Conservation (phyloP, 139 green algal genomes). For the Parachlorella kessleri region DNA sequence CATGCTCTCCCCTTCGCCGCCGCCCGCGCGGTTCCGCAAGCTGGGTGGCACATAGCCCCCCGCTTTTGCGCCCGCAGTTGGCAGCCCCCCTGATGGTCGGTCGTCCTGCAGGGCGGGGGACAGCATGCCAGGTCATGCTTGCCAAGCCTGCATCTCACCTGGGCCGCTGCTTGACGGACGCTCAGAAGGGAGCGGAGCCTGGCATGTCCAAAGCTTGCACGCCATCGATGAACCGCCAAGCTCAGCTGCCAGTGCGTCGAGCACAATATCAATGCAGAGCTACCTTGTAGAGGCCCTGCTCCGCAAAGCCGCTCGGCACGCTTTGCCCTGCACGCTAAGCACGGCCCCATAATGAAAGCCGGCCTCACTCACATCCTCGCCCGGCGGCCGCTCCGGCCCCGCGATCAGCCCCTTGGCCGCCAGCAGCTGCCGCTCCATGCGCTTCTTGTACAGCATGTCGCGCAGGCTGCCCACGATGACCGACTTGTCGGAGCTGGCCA, state of each 20-base stretch:
- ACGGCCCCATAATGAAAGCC: too few species aligned
- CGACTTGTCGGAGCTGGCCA: slow-evolving; percentile 65
- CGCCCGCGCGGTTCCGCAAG: slow-evolving; percentile 59
- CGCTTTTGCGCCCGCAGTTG: slow-evolving; percentile 51
- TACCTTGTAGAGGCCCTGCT: too few species aligned
- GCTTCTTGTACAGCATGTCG: slow-evolving; percentile 87
- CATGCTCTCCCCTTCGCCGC: slow-evolving; percentile 35
- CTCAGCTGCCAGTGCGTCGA: too few species aligned
- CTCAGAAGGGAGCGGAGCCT: too few species aligned
- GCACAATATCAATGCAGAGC: too few species aligned
- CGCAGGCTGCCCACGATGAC: slow-evolving; percentile 62
- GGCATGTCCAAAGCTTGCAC: too few species aligned
- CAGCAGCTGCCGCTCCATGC: slow-evolving; percentile 91
- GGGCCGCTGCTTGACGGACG: too few species aligned
- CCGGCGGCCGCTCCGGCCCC: slow-evolving; percentile 79
- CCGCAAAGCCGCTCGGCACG: too few species aligned
- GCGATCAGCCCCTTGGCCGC: slow-evolving; percentile 76
- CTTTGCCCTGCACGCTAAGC: too few species aligned
- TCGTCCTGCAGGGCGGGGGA: slow-evolving; percentile 9
- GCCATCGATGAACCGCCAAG: too few species aligned
- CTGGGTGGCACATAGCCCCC: slow-evolving; percentile 89
- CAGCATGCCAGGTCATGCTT: neutral
- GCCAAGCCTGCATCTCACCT: too few species aligned
- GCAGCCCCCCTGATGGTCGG: slow-evolving; percentile 35
- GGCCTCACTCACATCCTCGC: slow-evolving; percentile 69